These are phyloP conservation scores for Ampelomyces quisqualis DNA, from an alignment of 2,329 filamentous ascomycete species.

Conservation along the genomic window DNA sequence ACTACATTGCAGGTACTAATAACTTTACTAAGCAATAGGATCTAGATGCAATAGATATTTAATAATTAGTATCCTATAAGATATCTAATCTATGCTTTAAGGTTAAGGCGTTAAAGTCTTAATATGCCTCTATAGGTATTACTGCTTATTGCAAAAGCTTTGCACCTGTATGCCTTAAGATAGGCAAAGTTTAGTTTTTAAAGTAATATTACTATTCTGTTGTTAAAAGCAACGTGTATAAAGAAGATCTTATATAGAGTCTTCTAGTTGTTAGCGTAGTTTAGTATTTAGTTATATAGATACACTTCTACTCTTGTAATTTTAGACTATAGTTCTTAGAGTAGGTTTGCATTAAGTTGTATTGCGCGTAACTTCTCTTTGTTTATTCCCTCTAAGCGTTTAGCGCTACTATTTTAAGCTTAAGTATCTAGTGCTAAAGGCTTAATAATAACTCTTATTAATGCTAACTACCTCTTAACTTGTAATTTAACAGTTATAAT, in stretches of 20 bases:
- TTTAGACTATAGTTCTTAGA: slow-evolving; percentile 4
- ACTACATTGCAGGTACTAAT: slow-evolving; percentile 6
- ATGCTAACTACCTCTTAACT: neutral
- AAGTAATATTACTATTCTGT: slow-evolving; percentile 3
- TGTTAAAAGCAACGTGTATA: neutral
- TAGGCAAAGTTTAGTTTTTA: slow-evolving; percentile 6
- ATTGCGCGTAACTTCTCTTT: slow-evolving; percentile 8
- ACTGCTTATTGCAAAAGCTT: slow-evolving; percentile 7
- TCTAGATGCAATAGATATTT: slow-evolving; percentile 7
- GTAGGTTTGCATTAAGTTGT: slow-evolving; percentile 6
- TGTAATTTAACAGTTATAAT: slow-evolving; percentile 1
- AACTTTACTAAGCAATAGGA: no score
- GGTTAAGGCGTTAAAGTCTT: slow-evolving; percentile 7
- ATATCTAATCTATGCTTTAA: slow-evolving; percentile 9
- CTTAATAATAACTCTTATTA: slow-evolving; percentile 5
- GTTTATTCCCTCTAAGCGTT: slow-evolving; percentile 11
- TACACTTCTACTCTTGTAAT: slow-evolving; percentile 6
- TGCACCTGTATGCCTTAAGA: slow-evolving; percentile 11
- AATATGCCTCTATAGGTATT: slow-evolving; percentile 5
- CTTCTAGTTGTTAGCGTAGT: slow-evolving; percentile 10
- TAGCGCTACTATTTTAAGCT: no score
- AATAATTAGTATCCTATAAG: slow-evolving; percentile 8
- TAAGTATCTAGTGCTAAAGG: slow-evolving; percentile 10
- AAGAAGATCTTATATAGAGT: slow-evolving; percentile 4
- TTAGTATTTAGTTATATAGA: slow-evolving; percentile 10